These are phyloP conservation scores for Aurantiochytrium sp. DNA, from an alignment of 108 stramenopile species.

Conservation along the genomic window DNA sequence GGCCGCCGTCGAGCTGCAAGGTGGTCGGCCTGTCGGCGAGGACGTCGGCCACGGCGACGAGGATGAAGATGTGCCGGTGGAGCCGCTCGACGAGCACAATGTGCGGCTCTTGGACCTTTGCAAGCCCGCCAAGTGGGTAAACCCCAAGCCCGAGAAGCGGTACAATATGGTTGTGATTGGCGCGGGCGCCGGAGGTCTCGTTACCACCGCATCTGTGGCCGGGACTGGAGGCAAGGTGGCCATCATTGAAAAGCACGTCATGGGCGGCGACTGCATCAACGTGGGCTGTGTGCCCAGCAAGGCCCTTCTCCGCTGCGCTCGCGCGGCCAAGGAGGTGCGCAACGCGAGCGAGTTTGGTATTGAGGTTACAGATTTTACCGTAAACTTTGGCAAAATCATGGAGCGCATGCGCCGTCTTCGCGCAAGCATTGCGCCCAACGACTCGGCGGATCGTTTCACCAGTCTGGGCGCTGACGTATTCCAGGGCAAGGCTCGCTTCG, in stretches of 20 bases:
- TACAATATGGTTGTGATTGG: constrained; percentile 85
- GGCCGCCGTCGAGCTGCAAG: constrained; percentile 8
- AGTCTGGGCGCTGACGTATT: constrained; percentile 53
- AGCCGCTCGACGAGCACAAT: constrained; percentile 67
- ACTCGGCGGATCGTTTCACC: constrained; percentile 67
- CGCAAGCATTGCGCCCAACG: constrained; percentile 62
- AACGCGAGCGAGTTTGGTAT: constrained; percentile 72
- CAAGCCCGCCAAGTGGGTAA: constrained; percentile 63
- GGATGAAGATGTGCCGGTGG: constrained; percentile 47
- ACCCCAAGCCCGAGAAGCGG: constrained; percentile 35
- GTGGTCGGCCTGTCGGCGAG: not conserved
- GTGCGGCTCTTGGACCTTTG: constrained; percentile 55
- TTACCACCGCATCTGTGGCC: constrained; percentile 61
- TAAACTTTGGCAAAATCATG: constrained; percentile 76
- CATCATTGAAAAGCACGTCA: constrained; percentile 67
- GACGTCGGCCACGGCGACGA: constrained; percentile 25
- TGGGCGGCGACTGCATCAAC: constrained; percentile 83
- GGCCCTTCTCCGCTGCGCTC: constrained; percentile 67
- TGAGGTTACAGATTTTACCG: constrained; percentile 50
- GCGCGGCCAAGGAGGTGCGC: constrained; percentile 48
- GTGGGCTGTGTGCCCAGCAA: constrained; percentile 91
- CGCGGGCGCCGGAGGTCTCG: constrained; percentile 67
- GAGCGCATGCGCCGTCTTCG: constrained; percentile 66
- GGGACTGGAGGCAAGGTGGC: constrained; percentile 66
- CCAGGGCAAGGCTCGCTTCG: constrained; percentile 52